Evolutionary conservation across 31 red algal species (phyloP), one percentile per base, ranked within the genome.

Genomic region (Asparagopsis taxiformis): DNA sequence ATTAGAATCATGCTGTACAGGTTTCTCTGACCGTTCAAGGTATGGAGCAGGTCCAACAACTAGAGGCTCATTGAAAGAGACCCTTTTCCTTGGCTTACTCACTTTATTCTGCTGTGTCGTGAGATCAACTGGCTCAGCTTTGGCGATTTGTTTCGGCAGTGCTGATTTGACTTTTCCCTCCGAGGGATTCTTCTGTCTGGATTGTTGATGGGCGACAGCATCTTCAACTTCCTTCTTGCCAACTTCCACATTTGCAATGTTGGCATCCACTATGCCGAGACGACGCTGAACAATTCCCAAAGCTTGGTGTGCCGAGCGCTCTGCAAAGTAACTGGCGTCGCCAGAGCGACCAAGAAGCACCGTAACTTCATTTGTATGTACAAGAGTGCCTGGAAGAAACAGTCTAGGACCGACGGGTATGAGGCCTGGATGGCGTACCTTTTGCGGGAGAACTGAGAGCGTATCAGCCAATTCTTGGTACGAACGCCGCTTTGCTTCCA

Each of bases 331-430:
- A 9, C 59, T 51, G 3, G 57, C 68, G 17, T 82, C 54, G 17
- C 65, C 65, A 2, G 51, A 28, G 8, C 46, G 22, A 56, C 80
- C 80, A 3, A 85, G 69, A 17, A 85, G 3, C 13, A 85, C 80
- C 41, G 68, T 55, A n/a, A 74, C 31, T 32, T 69, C 50, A 49
- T 74, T 74, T 1, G 80, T 63, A 31, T 62, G 51, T 22, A 85
- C 69, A 13, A 85, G 58, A 29, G 73, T 46, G 30, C 80, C 80
- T 16, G 49, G 69, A 24, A 72, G 41, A 36, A 62, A 85, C 10
- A 85, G 33, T 15, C 80, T 55, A 10, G 80, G 80, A 16, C 57
- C 80, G 19, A 85, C 66, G 6, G 80, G 80, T 7, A 85, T 57
- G 22, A 85, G 34, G 33, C 52, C 67, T 13, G 31, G 66, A 16